Percentiles rank a stretch among this genome's conserved stretches.
Conservation (phyloP, 2,329 filamentous ascomycete species). For the Botryotinia globosa region DNA sequence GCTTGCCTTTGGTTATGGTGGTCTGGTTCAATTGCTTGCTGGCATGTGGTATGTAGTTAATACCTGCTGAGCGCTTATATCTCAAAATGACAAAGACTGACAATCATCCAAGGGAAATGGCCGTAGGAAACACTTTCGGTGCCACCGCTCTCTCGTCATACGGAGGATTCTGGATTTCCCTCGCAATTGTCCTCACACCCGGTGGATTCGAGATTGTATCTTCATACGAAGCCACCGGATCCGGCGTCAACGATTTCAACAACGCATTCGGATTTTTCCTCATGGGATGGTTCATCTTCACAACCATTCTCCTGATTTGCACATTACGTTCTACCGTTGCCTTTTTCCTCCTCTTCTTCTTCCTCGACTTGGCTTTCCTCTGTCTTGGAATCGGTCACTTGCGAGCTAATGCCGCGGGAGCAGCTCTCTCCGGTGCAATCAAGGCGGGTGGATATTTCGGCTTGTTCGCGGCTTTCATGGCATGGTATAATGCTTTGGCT, state of each 20-base stretch:
- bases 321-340: constrained; percentile 59
- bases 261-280: constrained; percentile 57
- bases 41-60: constrained; percentile 53
- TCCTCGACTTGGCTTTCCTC: constrained; percentile 56
- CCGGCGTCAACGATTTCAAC: constrained; percentile 39
- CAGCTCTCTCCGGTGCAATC: constrained; percentile 46
- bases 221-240: constrained; percentile 37
- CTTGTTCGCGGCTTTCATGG: constrained; percentile 74
- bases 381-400: constrained; percentile 48
- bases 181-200: constrained; percentile 56
- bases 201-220: constrained; percentile 52
- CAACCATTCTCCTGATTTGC: constrained; percentile 51
- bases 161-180: constrained; percentile 61
- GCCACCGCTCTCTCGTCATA: constrained; percentile 61
- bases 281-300: constrained; percentile 63
- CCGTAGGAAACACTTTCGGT: constrained; percentile 62
- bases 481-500: constrained; percentile 84
- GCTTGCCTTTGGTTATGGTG: constrained; percentile 61
- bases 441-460: constrained; percentile 77
- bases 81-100: background rate
- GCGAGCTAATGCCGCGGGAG: constrained; percentile 31
- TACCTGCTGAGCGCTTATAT: no score
- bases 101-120: constrained; percentile 54
- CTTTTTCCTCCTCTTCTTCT: constrained; percentile 59
- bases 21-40: constrained; percentile 64